Evolutionary conservation across 1,284 basidiomycete genomes (phyloP), one percentile per base, ranked within the genome.

Genomic region (Moniliella sp.): DNA sequence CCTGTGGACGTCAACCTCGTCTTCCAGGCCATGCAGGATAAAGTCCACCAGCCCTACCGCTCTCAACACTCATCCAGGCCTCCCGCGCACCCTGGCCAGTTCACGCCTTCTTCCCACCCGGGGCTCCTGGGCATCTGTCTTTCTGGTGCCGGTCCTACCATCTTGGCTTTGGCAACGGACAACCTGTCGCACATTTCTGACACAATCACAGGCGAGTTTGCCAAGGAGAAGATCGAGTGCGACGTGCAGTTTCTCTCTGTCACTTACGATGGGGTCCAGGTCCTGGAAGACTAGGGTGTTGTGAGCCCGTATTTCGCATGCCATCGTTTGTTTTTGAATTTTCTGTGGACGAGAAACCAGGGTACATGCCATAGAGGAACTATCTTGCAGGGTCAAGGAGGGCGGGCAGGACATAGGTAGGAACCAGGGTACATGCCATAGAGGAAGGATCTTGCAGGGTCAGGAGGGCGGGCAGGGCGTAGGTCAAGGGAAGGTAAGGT

Each of bases 21-120:
- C 45, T 97, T 88, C 64, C 86, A 97, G 62, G 91, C 88, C 0
- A 97, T 97, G 91, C 93, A 94, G 61, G 91, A 99, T 64, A 74
- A 78, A 30, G 72, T 99, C 9, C 91, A 97, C 62, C 91, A 99
- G 61, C 91, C 91, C 0, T 97, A 94, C 62, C 74, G 91, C 19
- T n/a, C n/a, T n/a, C n/a, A n/a, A n/a, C n/a, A n/a, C n/a, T n/a
- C n/a, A n/a, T n/a, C n/a, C n/a, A n/a, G n/a, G n/a, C n/a, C n/a
- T n/a, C n/a, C n/a, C n/a, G 81, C 78, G 63, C 63, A 69, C 26
- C 91, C 91, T 26, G 91, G 88, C 18, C 69, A 70, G 11, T 76
- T 97, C 34, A 91, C 83, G 0, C 86, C 86, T 4, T 53, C 69
- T 10, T 75, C 78, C 0, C 86, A 97, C 62, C 80, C 82, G 0